phyloP scores from a whole-genome alignment of 179 eudicot genomes.

The Vitellaria paradoxa region DNA sequence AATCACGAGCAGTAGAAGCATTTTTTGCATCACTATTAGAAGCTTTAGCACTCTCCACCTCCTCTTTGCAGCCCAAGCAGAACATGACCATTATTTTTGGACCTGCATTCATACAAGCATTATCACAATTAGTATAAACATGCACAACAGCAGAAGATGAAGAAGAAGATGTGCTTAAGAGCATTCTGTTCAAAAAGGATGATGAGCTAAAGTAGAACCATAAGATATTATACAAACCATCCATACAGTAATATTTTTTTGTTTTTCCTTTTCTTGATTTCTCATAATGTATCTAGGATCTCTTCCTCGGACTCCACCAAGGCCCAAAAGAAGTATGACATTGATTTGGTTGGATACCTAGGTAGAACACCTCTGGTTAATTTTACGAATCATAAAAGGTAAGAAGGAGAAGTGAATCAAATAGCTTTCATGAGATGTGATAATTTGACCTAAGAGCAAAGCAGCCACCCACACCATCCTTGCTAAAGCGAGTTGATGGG shows the following conservation, averaged over 20 bases:
- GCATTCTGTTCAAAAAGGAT: neutral
- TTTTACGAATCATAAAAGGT: too few relatives aligned
- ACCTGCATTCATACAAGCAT: slow-evolving; percentile 46
- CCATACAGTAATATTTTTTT: neutral
- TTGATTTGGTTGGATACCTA: neutral
- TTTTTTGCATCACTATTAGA: slow-evolving; percentile 23
- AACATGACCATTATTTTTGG: slow-evolving; percentile 59
- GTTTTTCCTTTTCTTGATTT: neutral
- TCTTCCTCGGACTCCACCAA: neutral
- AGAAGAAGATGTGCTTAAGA: neutral
- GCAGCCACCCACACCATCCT: neutral
- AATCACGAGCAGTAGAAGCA: slow-evolving; percentile 31
- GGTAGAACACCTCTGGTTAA: neutral
- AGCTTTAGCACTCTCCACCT: slow-evolving; percentile 28
- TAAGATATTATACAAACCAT: neutral
- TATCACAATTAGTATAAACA: neutral
- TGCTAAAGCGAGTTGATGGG: neutral
- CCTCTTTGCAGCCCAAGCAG: slow-evolving; percentile 46
- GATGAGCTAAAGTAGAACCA: neutral
- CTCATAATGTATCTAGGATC: neutral
- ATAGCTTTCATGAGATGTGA: too few relatives aligned
- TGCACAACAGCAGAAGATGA: neutral
- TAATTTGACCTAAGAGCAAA: too few relatives aligned
- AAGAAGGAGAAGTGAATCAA: too few relatives aligned
- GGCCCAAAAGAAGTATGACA: neutral